These are phyloP conservation scores for Gentiana macrophylla DNA, from an alignment of 257 asterid genomes.

Conservation along the genomic window DNA sequence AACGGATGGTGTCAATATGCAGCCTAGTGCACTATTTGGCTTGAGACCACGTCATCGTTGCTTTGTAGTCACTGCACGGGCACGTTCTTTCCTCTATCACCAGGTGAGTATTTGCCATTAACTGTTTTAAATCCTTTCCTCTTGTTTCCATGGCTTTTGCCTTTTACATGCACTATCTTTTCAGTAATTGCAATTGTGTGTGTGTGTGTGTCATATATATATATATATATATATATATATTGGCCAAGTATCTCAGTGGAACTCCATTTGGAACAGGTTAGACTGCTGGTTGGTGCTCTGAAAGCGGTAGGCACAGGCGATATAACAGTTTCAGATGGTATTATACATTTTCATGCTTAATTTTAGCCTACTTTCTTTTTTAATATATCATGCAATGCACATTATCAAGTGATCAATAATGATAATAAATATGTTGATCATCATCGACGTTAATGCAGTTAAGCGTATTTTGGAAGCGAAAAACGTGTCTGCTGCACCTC, in stretches of 20 bases:
- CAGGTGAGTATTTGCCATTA: slow-evolving; percentile 41
- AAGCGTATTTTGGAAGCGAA: slow-evolving; percentile 68
- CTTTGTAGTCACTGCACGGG: slow-evolving; percentile 79
- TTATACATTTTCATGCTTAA: background rate
- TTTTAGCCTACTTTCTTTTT: too few relatives aligned
- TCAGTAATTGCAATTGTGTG: too few relatives aligned
- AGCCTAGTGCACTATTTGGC: slow-evolving; percentile 49
- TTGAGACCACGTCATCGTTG: slow-evolving; percentile 58
- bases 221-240: too few relatives aligned
- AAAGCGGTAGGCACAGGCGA: slow-evolving; percentile 75
- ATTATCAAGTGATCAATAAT: too few relatives aligned
- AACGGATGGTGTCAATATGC: slow-evolving; percentile 17
- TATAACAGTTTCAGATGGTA: slow-evolving; percentile 68
- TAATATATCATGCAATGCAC: too few relatives aligned
- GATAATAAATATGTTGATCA: too few relatives aligned
- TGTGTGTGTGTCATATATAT: too few relatives aligned
- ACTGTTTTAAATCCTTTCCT: too few relatives aligned
- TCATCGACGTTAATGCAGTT: slow-evolving; percentile 28
- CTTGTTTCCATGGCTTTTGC: too few relatives aligned
- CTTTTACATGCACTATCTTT: too few relatives aligned
- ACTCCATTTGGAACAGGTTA: slow-evolving; percentile 46
- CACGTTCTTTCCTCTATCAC: slow-evolving; percentile 88
- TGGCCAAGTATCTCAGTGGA: too few relatives aligned
- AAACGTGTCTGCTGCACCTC: slow-evolving; percentile 56
- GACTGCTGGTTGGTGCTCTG: slow-evolving; percentile 82